Base-by-base conservation (phyloP, 139 green algal species). In the Microglena sp. region DNA sequence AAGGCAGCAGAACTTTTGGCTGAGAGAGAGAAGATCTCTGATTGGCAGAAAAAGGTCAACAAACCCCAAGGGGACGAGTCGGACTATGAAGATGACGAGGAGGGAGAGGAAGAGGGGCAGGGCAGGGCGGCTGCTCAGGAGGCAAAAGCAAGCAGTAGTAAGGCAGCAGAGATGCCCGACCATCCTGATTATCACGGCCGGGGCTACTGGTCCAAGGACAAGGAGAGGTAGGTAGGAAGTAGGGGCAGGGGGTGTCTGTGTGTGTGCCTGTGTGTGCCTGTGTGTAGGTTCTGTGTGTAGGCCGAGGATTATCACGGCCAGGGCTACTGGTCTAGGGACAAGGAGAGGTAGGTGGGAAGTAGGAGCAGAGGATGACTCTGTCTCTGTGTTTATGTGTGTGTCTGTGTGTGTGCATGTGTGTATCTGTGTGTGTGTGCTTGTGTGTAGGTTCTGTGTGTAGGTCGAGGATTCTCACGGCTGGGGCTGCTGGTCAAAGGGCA, bases 251-350 rank as follows among this genome's bases (percentile, higher is more conserved):
- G 54, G n/a, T n/a, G n/a, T n/a, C n/a, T n/a, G n/a, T n/a, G n/a
- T n/a, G n/a, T n/a, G n/a, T n/a, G n/a, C n/a, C n/a, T n/a, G n/a
- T n/a, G n/a, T n/a, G n/a, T n/a, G n/a, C n/a, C n/a, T n/a, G n/a
- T n/a, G n/a, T n/a, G n/a, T n/a, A n/a, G n/a, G n/a, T n/a, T n/a
- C n/a, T n/a, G n/a, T n/a, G n/a, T n/a, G n/a, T n/a, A n/a, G n/a
- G n/a, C n/a, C n/a, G n/a, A n/a, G n/a, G 66, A 84, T 36, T 87
- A 84, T 40, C 46, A 84, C 64, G 77, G 79, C 3, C 60, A 44
- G 18, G 79, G 79, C 2, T 83, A 63, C 60, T 31, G 63, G 60
- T 30, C 30, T 34, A 5, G 28, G 5, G 30, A n/a, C 53, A 60
- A 24, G 18, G 43, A 24, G 43, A 53, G 43, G 22, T 8, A 8